A percentile compares a stretch with the other conserved stretches of the same genome.
These are phyloP conservation scores for Hypholoma fasciculare DNA, from an alignment of 768 basidiomycete species.

Conservation along the genomic window DNA sequence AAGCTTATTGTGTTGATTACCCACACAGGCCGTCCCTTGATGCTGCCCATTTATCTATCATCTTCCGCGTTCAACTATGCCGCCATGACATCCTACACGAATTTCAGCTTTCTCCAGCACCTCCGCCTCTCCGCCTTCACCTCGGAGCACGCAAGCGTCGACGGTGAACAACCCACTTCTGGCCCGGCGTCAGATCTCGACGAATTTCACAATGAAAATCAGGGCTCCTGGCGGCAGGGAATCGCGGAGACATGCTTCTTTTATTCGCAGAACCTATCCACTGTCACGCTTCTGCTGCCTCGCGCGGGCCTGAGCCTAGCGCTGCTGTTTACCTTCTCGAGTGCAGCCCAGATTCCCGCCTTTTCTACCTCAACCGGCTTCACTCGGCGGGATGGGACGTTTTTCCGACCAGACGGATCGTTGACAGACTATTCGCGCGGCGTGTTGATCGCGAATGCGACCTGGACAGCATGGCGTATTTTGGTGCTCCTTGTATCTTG, in stretches of 20 bases:
- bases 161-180: slow-evolving; percentile 3
- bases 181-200: slow-evolving; percentile 10
- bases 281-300: slow-evolving; percentile 79
- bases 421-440: slow-evolving; percentile 79
- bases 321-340: slow-evolving; percentile 50
- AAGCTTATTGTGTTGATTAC: slow-evolving; percentile 4
- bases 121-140: slow-evolving; percentile 72
- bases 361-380: not conserved
- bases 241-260: slow-evolving; percentile 85
- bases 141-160: slow-evolving; percentile 6
- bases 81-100: slow-evolving; percentile 76
- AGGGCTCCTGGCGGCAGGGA: slow-evolving; percentile 30
- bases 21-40: slow-evolving; percentile 71
- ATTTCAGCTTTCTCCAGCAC: slow-evolving; percentile 84
- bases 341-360: slow-evolving; percentile 1
- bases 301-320: slow-evolving; percentile 77
- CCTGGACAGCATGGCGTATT: slow-evolving; percentile 77
- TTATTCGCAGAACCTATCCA: slow-evolving; percentile 84
- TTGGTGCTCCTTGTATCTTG: slow-evolving; percentile 71
- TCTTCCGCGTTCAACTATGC: slow-evolving; percentile 74
- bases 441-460: slow-evolving; percentile 75
- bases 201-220: slow-evolving; percentile 5
- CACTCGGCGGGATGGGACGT: slow-evolving; percentile 65
- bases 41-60: slow-evolving; percentile 83
- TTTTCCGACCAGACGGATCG: slow-evolving; percentile 67